These are phyloP conservation scores for Patellifolia procumbens DNA, from an alignment of 179 eudicot genomes.

Conservation along the genomic window DNA sequence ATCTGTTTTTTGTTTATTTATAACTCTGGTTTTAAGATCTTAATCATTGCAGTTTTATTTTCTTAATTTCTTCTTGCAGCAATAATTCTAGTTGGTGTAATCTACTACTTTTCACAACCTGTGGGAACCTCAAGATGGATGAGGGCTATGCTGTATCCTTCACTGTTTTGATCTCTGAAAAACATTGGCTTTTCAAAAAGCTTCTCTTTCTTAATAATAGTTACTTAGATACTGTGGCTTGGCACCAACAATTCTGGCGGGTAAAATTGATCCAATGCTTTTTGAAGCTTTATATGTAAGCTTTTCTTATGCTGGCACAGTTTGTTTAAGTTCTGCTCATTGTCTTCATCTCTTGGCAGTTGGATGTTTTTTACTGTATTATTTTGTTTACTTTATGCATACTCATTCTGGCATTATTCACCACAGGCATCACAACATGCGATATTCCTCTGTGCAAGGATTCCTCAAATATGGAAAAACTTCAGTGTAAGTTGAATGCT, in stretches of 20 bases:
- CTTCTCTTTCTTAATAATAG: constrained; percentile 28
- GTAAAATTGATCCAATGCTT: constrained; percentile 80
- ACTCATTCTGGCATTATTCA: constrained; percentile 11
- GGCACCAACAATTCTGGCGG: constrained; percentile 90
- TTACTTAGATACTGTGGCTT: constrained; percentile 75
- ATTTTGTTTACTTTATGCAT: neutral
- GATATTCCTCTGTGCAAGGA: constrained; percentile 82
- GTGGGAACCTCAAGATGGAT: constrained; percentile 72
- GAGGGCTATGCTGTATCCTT: constrained; percentile 83
- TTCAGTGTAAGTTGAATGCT: constrained; percentile 54
- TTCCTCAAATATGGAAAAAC: constrained; percentile 89
- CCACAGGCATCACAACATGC: constrained; percentile 94
- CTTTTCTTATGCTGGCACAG: neutral
- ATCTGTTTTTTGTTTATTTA: neutral
- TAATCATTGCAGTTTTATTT: neutral
- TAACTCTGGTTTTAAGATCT: neutral
- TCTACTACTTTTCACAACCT: constrained; percentile 86
- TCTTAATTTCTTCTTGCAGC: constrained; percentile 46
- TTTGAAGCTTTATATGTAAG: constrained; percentile 92
- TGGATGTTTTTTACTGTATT: neutral
- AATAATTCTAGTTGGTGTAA: constrained; percentile 72
- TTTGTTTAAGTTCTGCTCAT: neutral
- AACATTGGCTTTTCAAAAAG: neutral
- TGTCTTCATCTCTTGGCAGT: neutral
- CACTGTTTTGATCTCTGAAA: constrained; percentile 9